Evolutionary conservation across 768 basidiomycete genomes (phyloP), one percentile per base, ranked within the genome.

Genomic region (Kondoa subrosea): DNA sequence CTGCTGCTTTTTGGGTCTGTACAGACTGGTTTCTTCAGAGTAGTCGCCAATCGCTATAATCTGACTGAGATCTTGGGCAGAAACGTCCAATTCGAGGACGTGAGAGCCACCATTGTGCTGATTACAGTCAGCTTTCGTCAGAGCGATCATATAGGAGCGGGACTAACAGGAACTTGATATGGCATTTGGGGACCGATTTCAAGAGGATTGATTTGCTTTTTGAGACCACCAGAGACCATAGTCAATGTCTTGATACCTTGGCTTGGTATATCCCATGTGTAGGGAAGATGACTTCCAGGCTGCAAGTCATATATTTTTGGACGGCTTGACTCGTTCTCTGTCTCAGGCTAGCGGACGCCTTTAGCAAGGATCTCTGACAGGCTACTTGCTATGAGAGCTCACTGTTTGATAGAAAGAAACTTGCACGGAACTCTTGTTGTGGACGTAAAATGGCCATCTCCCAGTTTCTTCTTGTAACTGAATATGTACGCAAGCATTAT

Each of bases 181-280:
- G 95, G 95, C 15, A 88, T 77, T 3, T 93, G 82, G 71, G 87
- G 83, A 29, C 95, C 95, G 26, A 99, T 99, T 77, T 96, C 95
- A 85, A 93, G 86, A 69, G 93, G 85, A 75, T 97, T 93, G 64
- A 97, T 80, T 26, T 81, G 76, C 31, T 89, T 83, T 14, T 82
- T 83, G 65, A 82, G 78, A 27, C 82, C 82, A 57, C 85, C 85
- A 62, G 85, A 81, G 12, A 76, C 76, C 26, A 99, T 79, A 34
- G 84, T 76, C 29, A 99, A 79, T 71, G 84, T 85, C 78, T 93
- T 97, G 72, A 87, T 85, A 59, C 80, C 80, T 0, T 85, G 85
- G 1, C 91, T 88, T 4, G 95, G 95, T 68, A 82, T 84, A 74
- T 99, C 95, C 93, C 93, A 99, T 2, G 91, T 87, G 75, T 96